These are phyloP conservation scores for Rubus idaeus DNA, from an alignment of 306 rosid genomes.

Conservation along the genomic window DNA sequence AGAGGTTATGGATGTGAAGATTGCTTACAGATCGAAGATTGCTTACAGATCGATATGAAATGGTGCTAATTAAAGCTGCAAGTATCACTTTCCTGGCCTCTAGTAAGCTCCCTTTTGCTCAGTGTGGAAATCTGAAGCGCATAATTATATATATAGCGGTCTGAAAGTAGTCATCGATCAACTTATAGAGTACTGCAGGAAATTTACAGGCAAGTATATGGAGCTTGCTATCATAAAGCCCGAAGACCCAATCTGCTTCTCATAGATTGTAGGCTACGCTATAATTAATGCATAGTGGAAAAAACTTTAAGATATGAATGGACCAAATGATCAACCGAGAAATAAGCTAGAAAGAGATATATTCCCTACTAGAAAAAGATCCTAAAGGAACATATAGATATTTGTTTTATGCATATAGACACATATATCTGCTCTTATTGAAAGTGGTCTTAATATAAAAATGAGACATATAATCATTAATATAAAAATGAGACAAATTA, in stretches of 20 bases:
- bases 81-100: background rate
- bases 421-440: too few species aligned
- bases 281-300: background rate
- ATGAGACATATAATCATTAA: too few species aligned
- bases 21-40: background rate
- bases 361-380: too few species aligned
- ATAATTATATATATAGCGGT: background rate
- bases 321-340: background rate
- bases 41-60: background rate
- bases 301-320: background rate
- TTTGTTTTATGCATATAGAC: too few species aligned
- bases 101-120: background rate
- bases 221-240: background rate
- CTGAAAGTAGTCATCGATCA: background rate
- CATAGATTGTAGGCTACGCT: background rate
- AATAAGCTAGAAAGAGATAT: background rate
- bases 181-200: background rate
- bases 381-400: too few species aligned
- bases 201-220: background rate
- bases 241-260: background rate
- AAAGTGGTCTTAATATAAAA: too few species aligned
- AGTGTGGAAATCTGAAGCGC: background rate
- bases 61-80: background rate
- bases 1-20: background rate
- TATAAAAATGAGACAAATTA: too few species aligned